Conservation (phyloP, 805 yeast species). For the Sugiyamaella qingdaonensis region DNA sequence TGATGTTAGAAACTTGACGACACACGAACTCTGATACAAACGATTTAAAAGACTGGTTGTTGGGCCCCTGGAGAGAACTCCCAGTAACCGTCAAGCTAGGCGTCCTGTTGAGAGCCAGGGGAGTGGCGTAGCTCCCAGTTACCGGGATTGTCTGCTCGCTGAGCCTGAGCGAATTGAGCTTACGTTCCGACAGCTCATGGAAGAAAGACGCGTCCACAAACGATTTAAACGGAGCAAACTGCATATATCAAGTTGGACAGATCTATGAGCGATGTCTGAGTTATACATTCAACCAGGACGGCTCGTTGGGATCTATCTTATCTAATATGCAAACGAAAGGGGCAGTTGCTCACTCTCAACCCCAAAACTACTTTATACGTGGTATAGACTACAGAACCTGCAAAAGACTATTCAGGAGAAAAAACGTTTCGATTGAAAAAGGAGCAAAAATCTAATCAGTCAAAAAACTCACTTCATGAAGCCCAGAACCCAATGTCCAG, state of each 20-base stretch:
- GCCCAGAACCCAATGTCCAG: no score
- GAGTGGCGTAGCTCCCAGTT: conserved; percentile 36
- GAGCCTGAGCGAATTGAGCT: conserved; percentile 68
- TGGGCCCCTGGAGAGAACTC: conserved; percentile 23
- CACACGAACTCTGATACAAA: conserved; percentile 1
- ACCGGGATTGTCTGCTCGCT: conserved; percentile 46
- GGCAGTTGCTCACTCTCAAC: no score
- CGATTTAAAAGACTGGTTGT: conserved; percentile 14
- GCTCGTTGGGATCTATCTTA: not conserved
- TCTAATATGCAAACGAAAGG: no score
- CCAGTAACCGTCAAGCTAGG: conserved; percentile 32
- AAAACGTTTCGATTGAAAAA: no score
- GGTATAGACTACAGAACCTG: no score
- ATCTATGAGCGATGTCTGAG: not conserved
- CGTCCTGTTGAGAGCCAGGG: conserved; percentile 30
- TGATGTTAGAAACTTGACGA: not conserved
- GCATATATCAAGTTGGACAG: conserved; percentile 20
- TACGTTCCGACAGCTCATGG: conserved; percentile 63
- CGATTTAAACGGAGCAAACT: conserved; percentile 55
- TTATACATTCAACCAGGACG: not conserved
- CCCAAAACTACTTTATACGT: no score
- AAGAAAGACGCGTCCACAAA: conserved; percentile 87
- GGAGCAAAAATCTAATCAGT: no score
- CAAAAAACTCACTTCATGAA: no score
- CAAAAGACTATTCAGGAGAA: no score